Evolutionary conservation across 179 eudicot species (phyloP), one percentile per base, ranked within the genome.

Genomic region (Pouteria campechiana): DNA sequence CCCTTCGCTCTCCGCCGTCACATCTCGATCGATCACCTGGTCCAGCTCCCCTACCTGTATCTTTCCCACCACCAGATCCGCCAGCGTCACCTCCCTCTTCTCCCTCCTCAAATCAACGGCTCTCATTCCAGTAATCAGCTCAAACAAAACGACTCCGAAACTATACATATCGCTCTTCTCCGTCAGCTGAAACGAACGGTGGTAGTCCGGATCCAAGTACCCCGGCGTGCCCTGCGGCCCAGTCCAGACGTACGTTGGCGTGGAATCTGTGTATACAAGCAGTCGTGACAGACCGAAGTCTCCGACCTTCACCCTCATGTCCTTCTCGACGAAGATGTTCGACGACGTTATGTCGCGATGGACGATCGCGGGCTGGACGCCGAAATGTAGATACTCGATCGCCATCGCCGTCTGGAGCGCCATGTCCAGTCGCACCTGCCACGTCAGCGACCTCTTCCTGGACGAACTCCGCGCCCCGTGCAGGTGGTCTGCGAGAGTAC

Each of bases 171-270:
- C 97, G 37, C 97, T 89, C 73, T 85, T 89, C 45, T 89, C 97
- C 0, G 90, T 89, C 54, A 89, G 35, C 63, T 70, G 27, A 14
- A 89, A 89, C 1, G 93, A 84, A 39, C 57, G 57, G 25, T 89
- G 66, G 45, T 89, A 89, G 33, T 89, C 97, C 17, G 97, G 97
- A 50, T 89, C 95, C 14, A 85, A 44, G n/a, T 85, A 89, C n/a
- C 97, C 97, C 20, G 97, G 97, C 1, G 97, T 89, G 11, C 97
- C 97, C 7, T 89, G 97, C 0, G 97, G 97, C 1, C 97, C 97
- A 0, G 97, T 88, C 85, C 97, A 88, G 3, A 88, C 94, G 10
- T 61, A 23, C 13, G 55, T 69, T 46, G 19, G 1, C 10, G 54
- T 19, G 8, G 55, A 17, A 11, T 64, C 76, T 0, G 73, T 42